Conservation (phyloP, 306 rosid species). For the Acacia confusa region DNA sequence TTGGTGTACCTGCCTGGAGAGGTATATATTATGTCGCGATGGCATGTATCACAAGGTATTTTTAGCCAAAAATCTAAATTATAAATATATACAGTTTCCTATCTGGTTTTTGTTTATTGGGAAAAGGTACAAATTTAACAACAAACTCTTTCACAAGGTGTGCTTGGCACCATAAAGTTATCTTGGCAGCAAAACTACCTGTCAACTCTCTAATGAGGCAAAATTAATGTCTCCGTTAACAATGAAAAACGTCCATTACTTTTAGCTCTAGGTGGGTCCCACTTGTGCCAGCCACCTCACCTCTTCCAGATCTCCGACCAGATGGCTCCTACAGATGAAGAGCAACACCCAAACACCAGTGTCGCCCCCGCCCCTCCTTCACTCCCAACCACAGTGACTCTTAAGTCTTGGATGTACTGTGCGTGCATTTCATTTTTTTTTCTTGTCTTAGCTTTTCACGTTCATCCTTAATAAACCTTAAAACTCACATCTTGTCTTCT, state of each 20-base stretch:
- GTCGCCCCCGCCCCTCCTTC: constrained; percentile 3
- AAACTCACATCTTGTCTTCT: constrained; percentile 65
- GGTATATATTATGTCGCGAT: constrained; percentile 81
- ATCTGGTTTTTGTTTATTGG: background rate
- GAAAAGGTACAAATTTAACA: too few relatives aligned
- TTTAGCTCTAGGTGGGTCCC: too few relatives aligned
- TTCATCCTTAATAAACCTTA: constrained; percentile 73
- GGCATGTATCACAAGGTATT: constrained; percentile 97
- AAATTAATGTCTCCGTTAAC: too few relatives aligned
- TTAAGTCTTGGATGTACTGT: constrained; percentile 58
- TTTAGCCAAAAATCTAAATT: constrained; percentile 24
- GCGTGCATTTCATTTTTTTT: constrained; percentile 60
- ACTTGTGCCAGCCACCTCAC: too few relatives aligned
- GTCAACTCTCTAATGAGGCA: too few relatives aligned
- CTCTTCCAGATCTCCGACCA: too few relatives aligned
- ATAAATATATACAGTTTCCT: background rate
- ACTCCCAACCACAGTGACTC: constrained; percentile 66
- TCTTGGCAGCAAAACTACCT: too few relatives aligned
- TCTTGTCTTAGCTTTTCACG: constrained; percentile 67
- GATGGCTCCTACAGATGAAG: too few relatives aligned
- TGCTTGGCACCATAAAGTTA: too few relatives aligned
- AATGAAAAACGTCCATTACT: too few relatives aligned
- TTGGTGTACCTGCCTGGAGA: constrained; percentile 92
- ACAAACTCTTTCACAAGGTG: too few relatives aligned
- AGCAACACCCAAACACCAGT: too few relatives aligned